Percentiles rank a stretch among this genome's conserved stretches.
These are phyloP conservation scores for Cetradonia linearis DNA, from an alignment of 495 filamentous ascomycete species.

Conservation along the genomic window DNA sequence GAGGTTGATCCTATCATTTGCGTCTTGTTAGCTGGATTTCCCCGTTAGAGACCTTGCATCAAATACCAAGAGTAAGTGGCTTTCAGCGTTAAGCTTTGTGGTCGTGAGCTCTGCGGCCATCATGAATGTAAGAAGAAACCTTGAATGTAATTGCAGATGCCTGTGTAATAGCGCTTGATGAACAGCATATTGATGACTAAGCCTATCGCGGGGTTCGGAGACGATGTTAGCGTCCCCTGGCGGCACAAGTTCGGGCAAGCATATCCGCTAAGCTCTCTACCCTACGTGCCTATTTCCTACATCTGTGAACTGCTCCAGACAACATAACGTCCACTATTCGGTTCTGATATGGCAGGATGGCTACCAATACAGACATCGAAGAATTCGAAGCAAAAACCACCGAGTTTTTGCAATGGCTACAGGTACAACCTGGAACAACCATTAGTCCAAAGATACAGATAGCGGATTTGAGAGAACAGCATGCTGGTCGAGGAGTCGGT, in stretches of 20 bases:
- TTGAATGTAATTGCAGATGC: neutral
- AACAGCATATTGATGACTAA: too few relatives aligned
- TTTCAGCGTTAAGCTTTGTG: conserved; percentile 63
- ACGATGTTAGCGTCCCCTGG: neutral
- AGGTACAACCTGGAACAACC: conserved; percentile 38
- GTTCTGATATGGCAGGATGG: conserved; percentile 11
- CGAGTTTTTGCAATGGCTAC: conserved; percentile 47
- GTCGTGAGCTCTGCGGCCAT: conserved; percentile 48
- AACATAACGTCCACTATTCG: neutral
- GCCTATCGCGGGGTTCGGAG: conserved; percentile 5
- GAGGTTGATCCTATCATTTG: conserved; percentile 71
- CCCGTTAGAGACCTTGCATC: conserved; percentile 1
- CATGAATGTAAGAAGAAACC: neutral
- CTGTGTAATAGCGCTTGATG: too few relatives aligned
- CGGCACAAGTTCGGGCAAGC: conserved; percentile 2
- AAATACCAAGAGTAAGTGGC: conserved; percentile 58
- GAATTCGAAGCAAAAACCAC: conserved; percentile 40
- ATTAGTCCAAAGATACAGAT: conserved; percentile 47
- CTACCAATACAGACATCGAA: conserved; percentile 14
- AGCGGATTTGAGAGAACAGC: conserved; percentile 41
- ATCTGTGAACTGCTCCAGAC: neutral
- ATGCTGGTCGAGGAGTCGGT: conserved; percentile 53
- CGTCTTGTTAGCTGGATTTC: conserved; percentile 8
- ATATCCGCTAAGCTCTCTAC: conserved; percentile 1
- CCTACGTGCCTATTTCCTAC: neutral